Evolutionary conservation across 257 asterid genomes (phyloP).

Genomic region (Solanum etuberosum): DNA sequence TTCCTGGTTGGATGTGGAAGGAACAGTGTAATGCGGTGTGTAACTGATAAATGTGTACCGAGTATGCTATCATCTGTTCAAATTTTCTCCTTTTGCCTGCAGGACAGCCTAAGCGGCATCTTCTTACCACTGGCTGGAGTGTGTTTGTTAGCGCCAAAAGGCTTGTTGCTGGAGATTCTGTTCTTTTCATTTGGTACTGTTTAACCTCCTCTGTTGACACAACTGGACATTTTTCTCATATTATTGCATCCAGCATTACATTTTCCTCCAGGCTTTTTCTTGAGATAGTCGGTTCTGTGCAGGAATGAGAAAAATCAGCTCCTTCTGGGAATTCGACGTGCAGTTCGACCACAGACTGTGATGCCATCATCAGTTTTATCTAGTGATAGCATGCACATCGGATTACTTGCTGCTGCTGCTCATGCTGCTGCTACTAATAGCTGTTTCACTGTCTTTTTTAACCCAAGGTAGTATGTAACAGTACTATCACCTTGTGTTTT

Average conservation of each 20-base stretch:
- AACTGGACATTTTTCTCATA: neutral
- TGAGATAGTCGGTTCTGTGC: neutral
- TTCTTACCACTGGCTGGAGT: constrained; percentile 53
- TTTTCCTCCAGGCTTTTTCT: neutral
- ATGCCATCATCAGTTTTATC: constrained; percentile 98
- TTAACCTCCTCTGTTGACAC: neutral
- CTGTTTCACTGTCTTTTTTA: constrained; percentile 87
- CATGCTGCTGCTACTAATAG: constrained; percentile 98
- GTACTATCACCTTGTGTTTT: neutral
- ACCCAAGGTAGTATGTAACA: constrained; percentile 51
- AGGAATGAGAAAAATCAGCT: constrained; percentile 98
- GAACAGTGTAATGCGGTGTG: neutral
- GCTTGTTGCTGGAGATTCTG: constrained; percentile 49
- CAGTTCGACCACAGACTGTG: constrained; percentile 86
- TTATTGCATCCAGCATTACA: neutral
- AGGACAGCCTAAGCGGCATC: constrained; percentile 53
- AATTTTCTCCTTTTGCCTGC: constrained; percentile 5
- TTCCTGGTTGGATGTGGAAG: neutral
- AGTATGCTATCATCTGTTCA: neutral
- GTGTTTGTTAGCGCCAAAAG: constrained; percentile 52
- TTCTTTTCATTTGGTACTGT: constrained; percentile 48
- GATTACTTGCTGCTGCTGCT: constrained; percentile 98
- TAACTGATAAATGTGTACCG: neutral
- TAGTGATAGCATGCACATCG: constrained; percentile 98
- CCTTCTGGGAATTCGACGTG: constrained; percentile 88